Evolutionary conservation across 164 flowering plant genomes (phyloP).

Genomic region (Kalanchoe fedtschenkoi): DNA sequence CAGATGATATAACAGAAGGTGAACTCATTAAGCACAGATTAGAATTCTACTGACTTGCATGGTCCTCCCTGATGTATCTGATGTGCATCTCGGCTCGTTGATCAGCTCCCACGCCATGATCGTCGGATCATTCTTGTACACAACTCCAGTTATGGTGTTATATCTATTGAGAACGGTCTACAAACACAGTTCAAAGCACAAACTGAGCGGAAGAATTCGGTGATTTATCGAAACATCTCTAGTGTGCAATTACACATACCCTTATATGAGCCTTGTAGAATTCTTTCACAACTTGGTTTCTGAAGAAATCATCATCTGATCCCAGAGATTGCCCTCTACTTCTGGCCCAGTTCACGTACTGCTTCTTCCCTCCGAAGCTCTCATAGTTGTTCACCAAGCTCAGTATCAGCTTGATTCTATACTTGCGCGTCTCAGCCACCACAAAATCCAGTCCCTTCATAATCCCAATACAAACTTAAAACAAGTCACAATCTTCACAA

Average conservation of each 20-base stretch:
- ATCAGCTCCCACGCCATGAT: too few relatives aligned
- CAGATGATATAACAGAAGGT: background rate
- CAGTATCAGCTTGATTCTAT: conserved; percentile 54
- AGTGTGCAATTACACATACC: conserved; percentile 25
- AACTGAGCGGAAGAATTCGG: too few relatives aligned
- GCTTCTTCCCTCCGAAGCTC: too few relatives aligned
- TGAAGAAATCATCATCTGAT: too few relatives aligned
- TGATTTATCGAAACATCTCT: too few relatives aligned
- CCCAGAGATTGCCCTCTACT: conserved; percentile 47
- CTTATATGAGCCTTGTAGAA: conserved; percentile 57
- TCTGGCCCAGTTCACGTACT: conserved; percentile 73
- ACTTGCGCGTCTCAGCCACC: conserved; percentile 54
- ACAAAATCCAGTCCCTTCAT: conserved; percentile 71
- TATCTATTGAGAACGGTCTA: conserved; percentile 68
- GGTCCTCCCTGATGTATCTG: conserved; percentile 69
- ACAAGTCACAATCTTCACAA: too few relatives aligned
- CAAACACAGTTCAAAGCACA: conserved; percentile 2
- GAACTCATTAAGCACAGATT: background rate
- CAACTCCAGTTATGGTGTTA: too few relatives aligned
- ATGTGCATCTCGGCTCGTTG: conserved; percentile 78
- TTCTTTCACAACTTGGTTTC: conserved; percentile 48
- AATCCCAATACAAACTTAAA: background rate
- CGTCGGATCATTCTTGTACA: too few relatives aligned
- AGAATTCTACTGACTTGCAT: conserved; percentile 31
- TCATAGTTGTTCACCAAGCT: too few relatives aligned